Evolutionary conservation across 306 rosid genomes (phyloP).

Genomic region (Fragaria vesca): DNA sequence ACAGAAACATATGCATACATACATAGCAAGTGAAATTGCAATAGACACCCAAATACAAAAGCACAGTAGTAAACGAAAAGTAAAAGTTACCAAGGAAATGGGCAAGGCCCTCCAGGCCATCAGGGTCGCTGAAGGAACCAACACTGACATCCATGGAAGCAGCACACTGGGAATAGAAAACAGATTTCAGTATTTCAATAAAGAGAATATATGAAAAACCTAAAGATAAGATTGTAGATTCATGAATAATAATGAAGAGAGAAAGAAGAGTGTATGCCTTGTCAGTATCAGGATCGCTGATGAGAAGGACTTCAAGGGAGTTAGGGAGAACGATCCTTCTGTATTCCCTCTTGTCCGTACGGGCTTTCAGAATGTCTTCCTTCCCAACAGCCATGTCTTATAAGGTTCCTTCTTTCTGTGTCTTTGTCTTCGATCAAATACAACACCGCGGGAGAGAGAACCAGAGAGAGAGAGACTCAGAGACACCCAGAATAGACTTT

Average conservation of each 20-base stretch:
- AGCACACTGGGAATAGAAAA: conserved; percentile 58
- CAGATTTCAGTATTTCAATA: neutral
- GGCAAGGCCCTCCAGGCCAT: conserved; percentile 91
- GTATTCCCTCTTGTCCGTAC: conserved; percentile 75
- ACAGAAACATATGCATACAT: neutral
- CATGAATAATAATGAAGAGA: neutral
- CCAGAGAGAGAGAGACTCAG: neutral
- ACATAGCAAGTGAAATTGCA: neutral
- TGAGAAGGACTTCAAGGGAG: conserved; percentile 72
- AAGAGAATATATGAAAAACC: neutral
- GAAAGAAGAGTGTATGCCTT: conserved; percentile 43
- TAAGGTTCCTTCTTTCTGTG: too few relatives aligned
- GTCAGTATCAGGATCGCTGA: conserved; percentile 87
- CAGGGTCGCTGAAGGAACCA: conserved; percentile 83
- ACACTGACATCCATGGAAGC: conserved; percentile 93
- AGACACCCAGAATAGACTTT: neutral
- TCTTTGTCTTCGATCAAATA: neutral
- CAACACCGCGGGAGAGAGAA: neutral
- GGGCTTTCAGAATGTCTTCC: conserved; percentile 65
- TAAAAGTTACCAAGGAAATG: conserved; percentile 74
- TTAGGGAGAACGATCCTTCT: conserved; percentile 64
- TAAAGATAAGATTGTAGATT: neutral
- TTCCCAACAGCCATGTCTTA: conserved; percentile 54
- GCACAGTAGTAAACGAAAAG: neutral
- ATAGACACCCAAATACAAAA: neutral